Conservation (phyloP, 306 rosid genomes). For the Lathyrus sativus region DNA sequence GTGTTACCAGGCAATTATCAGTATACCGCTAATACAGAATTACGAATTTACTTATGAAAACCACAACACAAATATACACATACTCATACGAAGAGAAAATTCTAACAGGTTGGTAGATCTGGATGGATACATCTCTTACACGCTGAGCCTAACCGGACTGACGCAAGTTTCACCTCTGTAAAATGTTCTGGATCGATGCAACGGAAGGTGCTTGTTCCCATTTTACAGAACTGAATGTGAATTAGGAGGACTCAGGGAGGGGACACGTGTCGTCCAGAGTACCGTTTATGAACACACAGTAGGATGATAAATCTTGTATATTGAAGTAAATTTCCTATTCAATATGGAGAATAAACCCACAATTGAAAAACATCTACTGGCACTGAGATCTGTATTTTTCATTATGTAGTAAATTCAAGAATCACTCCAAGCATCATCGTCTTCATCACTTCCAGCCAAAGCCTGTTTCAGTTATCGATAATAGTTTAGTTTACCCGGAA, state of each 20-base stretch:
- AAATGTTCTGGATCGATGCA: not conserved
- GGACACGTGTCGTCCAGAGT: slow-evolving; percentile 19
- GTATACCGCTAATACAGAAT: slow-evolving; percentile 45
- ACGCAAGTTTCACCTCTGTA: slow-evolving; percentile 33
- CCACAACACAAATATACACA: slow-evolving; percentile 56
- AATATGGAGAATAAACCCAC: slow-evolving; percentile 24
- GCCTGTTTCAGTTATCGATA: slow-evolving; percentile 56
- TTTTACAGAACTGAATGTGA: slow-evolving; percentile 29
- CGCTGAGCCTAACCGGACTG: slow-evolving; percentile 42
- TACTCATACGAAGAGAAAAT: slow-evolving; percentile 34
- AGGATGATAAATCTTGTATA: slow-evolving; percentile 42
- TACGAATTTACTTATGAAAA: slow-evolving; percentile 57
- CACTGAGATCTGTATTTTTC: slow-evolving; percentile 5
- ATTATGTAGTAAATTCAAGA: slow-evolving; percentile 43
- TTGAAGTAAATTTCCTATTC: slow-evolving; percentile 30
- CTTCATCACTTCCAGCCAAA: slow-evolving; percentile 88
- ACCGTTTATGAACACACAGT: slow-evolving; percentile 49
- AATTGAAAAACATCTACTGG: slow-evolving; percentile 23
- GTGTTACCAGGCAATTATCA: slow-evolving; percentile 27
- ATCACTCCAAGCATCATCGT: slow-evolving; percentile 87
- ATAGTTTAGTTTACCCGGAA: slow-evolving; percentile 27
- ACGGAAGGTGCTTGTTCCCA: slow-evolving; percentile 26
- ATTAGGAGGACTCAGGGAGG: slow-evolving; percentile 22
- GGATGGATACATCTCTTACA: slow-evolving; percentile 46
- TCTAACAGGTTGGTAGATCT: slow-evolving; percentile 29